Percentiles rank a stretch among this genome's conserved stretches.
phyloP scores from a whole-genome alignment of 1,139 yeast genomes.

The Protomyces gravidus region DNA sequence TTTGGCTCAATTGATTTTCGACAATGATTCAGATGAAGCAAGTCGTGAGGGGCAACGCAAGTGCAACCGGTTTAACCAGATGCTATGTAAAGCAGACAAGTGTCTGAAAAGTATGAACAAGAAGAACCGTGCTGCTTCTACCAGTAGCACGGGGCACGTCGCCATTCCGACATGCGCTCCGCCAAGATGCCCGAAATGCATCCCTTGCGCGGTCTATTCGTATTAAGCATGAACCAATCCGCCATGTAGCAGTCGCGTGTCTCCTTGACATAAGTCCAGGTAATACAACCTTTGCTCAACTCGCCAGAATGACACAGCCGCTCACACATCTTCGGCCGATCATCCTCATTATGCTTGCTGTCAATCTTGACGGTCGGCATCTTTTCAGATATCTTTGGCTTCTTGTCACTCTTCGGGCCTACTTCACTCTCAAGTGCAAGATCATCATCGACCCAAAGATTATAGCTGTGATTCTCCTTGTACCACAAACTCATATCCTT shows the following conservation, averaged over 20 bases:
- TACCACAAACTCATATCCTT: constrained; percentile 2
- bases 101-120: too few species aligned
- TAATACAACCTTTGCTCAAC: constrained; percentile 16
- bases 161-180: constrained; percentile 10
- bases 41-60: too few species aligned
- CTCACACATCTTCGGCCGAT: neutral
- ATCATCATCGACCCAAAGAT: constrained; percentile 8
- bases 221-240: constrained; percentile 13
- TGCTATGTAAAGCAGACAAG: too few species aligned
- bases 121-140: too few species aligned
- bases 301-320: constrained; percentile 2
- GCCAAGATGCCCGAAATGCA: constrained; percentile 11
- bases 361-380: constrained; percentile 6
- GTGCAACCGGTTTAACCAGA: too few species aligned
- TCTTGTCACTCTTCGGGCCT: neutral
- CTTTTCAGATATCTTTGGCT: constrained; percentile 1
- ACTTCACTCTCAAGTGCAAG: neutral
- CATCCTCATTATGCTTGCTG: neutral
- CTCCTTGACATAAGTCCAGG: constrained; percentile 15
- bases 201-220: constrained; percentile 7
- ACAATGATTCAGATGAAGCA: too few species aligned
- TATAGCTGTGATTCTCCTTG: constrained; percentile 12
- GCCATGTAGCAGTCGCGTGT: constrained; percentile 12
- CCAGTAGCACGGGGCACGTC: neutral
- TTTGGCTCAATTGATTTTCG: too few species aligned